Evolutionary conservation across 257 asterid species (phyloP).

Genomic region (Thymus mandschuricus): DNA sequence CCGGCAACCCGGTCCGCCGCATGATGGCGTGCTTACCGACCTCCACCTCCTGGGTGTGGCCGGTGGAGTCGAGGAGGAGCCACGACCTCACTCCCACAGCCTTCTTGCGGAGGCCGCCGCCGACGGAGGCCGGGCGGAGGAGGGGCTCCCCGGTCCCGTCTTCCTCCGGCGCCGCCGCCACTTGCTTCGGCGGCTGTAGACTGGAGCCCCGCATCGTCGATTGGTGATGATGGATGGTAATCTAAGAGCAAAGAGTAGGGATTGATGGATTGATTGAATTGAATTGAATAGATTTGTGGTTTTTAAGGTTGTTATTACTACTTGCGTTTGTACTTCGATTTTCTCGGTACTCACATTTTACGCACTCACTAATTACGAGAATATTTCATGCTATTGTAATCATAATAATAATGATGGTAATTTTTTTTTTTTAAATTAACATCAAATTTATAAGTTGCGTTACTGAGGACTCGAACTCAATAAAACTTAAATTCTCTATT

Average conservation of each 20-base stretch:
- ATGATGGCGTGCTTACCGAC: constrained; percentile 94
- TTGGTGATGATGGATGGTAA: neutral
- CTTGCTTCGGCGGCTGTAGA: constrained; percentile 40
- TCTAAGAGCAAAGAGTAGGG: too few relatives aligned
- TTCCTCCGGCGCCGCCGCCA: constrained; percentile 42
- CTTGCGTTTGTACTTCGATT: neutral
- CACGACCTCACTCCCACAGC: constrained; percentile 84
- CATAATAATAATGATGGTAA: too few relatives aligned
- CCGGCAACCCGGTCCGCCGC: constrained; percentile 96
- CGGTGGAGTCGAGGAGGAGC: constrained; percentile 82
- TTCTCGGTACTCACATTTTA: neutral
- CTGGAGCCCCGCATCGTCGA: constrained; percentile 35
- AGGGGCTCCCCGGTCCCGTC: constrained; percentile 45
- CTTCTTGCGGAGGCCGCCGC: constrained; percentile 67
- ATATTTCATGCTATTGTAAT: too few relatives aligned
- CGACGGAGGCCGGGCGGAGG: constrained; percentile 43
- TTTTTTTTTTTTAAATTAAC: too few relatives aligned
- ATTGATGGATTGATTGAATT: too few relatives aligned
- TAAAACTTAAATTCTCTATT: too few relatives aligned
- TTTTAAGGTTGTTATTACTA: neutral
- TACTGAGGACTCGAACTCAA: too few relatives aligned
- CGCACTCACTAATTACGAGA: neutral
- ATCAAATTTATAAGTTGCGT: too few relatives aligned
- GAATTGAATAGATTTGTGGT: too few relatives aligned
- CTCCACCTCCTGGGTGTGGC: constrained; percentile 81